Percentiles rank a stretch among this genome's conserved stretches.
These are phyloP conservation scores for Mycena maculata DNA, from an alignment of 768 basidiomycete genomes.

Conservation along the genomic window DNA sequence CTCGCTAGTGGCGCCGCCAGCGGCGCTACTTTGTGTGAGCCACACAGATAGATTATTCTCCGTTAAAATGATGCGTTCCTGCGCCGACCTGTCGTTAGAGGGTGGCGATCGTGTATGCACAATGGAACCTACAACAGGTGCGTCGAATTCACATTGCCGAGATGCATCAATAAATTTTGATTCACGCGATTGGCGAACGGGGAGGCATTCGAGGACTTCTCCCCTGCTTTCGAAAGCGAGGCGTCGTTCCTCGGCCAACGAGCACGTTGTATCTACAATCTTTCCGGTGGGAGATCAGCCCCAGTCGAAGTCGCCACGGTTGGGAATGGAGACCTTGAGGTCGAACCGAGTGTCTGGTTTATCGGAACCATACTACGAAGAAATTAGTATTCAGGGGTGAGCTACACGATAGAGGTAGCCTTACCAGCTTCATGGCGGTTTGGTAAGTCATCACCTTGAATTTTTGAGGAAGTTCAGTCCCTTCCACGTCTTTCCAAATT, in stretches of 20 bases:
- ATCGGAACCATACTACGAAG: slow-evolving; percentile 86
- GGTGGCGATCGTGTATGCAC: slow-evolving; percentile 11
- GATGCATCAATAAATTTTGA: slow-evolving; percentile 57
- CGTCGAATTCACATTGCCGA: slow-evolving; percentile 44
- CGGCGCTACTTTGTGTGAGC: slow-evolving; percentile 53
- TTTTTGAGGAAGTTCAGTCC: slow-evolving; percentile 64
- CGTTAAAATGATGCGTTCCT: slow-evolving; percentile 66
- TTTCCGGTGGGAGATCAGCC: slow-evolving; percentile 38
- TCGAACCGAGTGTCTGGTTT: slow-evolving; percentile 94
- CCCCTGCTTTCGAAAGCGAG: slow-evolving; percentile 41
- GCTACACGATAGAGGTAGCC: slow-evolving; percentile 39
- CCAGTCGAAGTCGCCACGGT: not conserved
- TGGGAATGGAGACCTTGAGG: slow-evolving; percentile 70
- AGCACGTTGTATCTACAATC: slow-evolving; percentile 59
- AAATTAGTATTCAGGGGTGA: slow-evolving; percentile 28
- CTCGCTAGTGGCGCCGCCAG: slow-evolving; percentile 38
- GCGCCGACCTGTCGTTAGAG: slow-evolving; percentile 37
- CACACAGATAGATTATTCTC: slow-evolving; percentile 58
- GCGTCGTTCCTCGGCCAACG: slow-evolving; percentile 48
- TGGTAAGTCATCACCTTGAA: slow-evolving; percentile 90
- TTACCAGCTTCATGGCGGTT: slow-evolving; percentile 90
- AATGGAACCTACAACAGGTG: slow-evolving; percentile 44
- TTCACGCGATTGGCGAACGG: slow-evolving; percentile 55
- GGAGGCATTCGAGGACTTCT: slow-evolving; percentile 59
- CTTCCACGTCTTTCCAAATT: slow-evolving; percentile 82